Evolutionary conservation across 306 rosid genomes (phyloP), one percentile per base, ranked within the genome.

Genomic region (Corylus americana): DNA sequence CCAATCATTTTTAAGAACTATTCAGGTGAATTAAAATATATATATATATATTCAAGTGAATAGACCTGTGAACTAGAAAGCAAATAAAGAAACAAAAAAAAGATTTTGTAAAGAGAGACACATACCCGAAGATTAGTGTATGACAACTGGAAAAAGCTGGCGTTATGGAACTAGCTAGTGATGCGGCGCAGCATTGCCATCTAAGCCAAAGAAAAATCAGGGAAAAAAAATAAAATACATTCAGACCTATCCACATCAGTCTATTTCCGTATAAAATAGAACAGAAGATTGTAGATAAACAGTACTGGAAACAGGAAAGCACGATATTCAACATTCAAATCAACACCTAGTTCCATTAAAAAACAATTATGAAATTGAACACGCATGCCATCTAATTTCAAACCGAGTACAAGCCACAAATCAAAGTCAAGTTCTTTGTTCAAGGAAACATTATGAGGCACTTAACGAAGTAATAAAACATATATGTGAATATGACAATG

Each of bases 41-140:
- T 22, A 22, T 22, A 22, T 22, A 22, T 22, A 22, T 22, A 5
- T 42, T 42, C 53, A 49, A 49, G 53, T 11, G 78, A 69, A 68
- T 27, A 7, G 77, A 75, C 74, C 13, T 44, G 27, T 25, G 50
- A 77, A 59, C 51, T 17, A 4, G 45, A 48, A 63, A 77, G 48
- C 27, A 48, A 31, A 20, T n/a, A 63, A 72, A 22, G 18, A 70
- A 35, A 64, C 29, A 31, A 67, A 49, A 35, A 35, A 37, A 1
- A 29, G 12, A 55, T 67, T 13, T 27, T 25, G 12, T 3, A 18
- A 20, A 59, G 74, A 53, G 54, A 58, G 59, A 50, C 25, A 61
- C 82, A 80, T 51, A 77, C 78, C 84, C 66, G 74, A 73, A 80
- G 84, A 55, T 74, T 68, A 57, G 81, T 37, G 79, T n/a, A 35